These are phyloP conservation scores for Fusarium nelsonii DNA, from an alignment of 2,329 filamentous ascomycete species.

Conservation along the genomic window DNA sequence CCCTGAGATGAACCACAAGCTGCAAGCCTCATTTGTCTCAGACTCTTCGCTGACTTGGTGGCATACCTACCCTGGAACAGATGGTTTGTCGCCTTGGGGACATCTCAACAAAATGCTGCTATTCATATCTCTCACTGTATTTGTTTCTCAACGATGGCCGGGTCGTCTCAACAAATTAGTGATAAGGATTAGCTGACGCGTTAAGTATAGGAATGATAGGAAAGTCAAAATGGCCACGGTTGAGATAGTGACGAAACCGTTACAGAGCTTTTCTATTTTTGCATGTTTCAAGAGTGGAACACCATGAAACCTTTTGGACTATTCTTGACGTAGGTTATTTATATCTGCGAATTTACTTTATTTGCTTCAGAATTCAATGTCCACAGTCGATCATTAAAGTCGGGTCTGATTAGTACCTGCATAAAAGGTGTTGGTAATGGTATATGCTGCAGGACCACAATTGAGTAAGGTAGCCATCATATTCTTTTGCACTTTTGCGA, in stretches of 20 bases:
- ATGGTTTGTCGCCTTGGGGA: slow-evolving; percentile 1
- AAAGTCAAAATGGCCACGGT: neutral
- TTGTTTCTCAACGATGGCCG: slow-evolving; percentile 9
- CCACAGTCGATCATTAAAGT: too few species aligned
- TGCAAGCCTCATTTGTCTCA: neutral
- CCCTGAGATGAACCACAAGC: neutral
- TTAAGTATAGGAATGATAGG: neutral
- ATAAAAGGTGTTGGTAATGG: too few species aligned
- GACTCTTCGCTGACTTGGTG: neutral
- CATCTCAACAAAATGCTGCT: slow-evolving; percentile 21
- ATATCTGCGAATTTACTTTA: too few species aligned
- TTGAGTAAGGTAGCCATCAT: neutral
- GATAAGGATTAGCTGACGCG: neutral
- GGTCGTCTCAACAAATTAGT: slow-evolving; percentile 9
- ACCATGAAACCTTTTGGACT: neutral
- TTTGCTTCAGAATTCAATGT: too few species aligned
- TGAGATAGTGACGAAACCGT: neutral
- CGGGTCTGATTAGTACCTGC: too few species aligned
- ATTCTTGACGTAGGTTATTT: too few species aligned
- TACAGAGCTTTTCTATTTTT: neutral
- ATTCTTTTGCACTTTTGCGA: neutral
- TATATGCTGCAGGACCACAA: too few species aligned
- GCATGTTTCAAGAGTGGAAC: neutral
- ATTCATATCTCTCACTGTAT: neutral
- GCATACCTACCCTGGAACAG: neutral